Evolutionary conservation across 176 grass and related monocot genomes (phyloP).

Genomic region (Metroxylon sagu): DNA sequence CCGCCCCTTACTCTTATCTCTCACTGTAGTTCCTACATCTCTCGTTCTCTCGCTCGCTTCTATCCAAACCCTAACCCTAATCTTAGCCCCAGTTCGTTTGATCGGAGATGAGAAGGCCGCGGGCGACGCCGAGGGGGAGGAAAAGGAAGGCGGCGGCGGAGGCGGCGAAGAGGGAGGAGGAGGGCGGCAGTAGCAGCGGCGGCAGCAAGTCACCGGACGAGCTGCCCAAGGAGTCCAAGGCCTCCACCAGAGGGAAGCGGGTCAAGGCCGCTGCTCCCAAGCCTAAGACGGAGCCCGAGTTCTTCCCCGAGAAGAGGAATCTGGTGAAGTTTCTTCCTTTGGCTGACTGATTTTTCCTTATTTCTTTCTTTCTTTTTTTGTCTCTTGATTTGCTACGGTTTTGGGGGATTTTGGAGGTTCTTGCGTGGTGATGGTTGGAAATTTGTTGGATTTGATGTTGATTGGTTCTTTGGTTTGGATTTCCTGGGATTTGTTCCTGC

Average conservation of each 20-base stretch:
- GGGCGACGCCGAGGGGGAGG: background rate
- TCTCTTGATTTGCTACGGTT: no score
- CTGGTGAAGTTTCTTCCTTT: conserved; percentile 26
- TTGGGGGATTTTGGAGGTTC: no score
- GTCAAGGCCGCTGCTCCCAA: conserved; percentile 26
- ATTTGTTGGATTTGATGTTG: background rate
- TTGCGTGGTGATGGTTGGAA: no score
- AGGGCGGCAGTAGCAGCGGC: conserved; percentile 14
- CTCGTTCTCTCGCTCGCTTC: background rate
- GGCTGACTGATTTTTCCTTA: background rate
- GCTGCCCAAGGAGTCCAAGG: conserved; percentile 8
- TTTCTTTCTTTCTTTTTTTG: background rate
- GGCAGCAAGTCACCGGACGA: conserved; percentile 12
- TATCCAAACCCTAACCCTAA: conserved; percentile 1
- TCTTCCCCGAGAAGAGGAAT: conserved; percentile 45
- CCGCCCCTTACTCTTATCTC: background rate
- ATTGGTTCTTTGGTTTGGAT: conserved; percentile 1
- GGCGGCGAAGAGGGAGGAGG: conserved; percentile 33
- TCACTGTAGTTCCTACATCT: background rate
- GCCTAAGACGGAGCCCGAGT: conserved; percentile 43
- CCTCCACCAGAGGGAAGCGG: conserved; percentile 20
- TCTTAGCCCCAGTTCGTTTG: background rate
- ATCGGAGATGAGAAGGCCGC: conserved; percentile 9
- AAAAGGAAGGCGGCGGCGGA: conserved; percentile 5
- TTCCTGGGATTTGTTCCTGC: no score